Base-by-base conservation (phyloP, 2,329 filamentous ascomycete genomes). In the Graphiopsis chlorocephala region DNA sequence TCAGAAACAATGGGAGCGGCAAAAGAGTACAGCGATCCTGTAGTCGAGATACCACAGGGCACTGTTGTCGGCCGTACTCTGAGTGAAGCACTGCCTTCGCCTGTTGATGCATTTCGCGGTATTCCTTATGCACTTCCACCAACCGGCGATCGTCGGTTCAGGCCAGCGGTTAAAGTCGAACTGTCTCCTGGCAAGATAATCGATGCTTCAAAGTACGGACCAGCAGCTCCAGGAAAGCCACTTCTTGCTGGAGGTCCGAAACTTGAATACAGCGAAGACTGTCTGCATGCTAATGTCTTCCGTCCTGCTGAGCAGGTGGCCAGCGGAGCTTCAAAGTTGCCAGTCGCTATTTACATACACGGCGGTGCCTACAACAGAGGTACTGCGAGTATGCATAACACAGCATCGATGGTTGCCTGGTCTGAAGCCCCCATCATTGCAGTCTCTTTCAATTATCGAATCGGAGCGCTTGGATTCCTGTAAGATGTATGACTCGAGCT, bases 391-490 rank as follows among this genome's bases (percentile, higher is more conserved):
- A 80, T 81, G 77, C 81, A 88, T 64, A 83, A 90, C 71, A 85
- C 89, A 67, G 83, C 81, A 0, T 84, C 84, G 38, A 86, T 90
- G 76, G 83, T 89, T 15, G 81, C 83, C 5, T 88, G 84, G 68
- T 75, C 73, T 2, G 71, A 71, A 25, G 69, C 75, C 28, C 81
- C 82, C 11, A 75, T 89, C 57, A 76, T 89, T 47, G 84, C 80
- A 23, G 79, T 89, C 61, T 84, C 80, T 72, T 83, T 87, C 75
- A 86, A 85, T 76, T 86, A 90, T 72, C 83, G 88, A 2, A 81
- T 90, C 63, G 88, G 88, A 2, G 84, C 85, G 7, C 78, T 92
- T 68, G 90, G 90, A 0, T 92, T 93, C 76, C 75, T 90, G 35
- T 53, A 29, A 31, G 50, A 31, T 31, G 4, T 14, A 20, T 15